Base-by-base conservation (phyloP, 2,329 filamentous ascomycete genomes). In the Fusarium sp. region DNA sequence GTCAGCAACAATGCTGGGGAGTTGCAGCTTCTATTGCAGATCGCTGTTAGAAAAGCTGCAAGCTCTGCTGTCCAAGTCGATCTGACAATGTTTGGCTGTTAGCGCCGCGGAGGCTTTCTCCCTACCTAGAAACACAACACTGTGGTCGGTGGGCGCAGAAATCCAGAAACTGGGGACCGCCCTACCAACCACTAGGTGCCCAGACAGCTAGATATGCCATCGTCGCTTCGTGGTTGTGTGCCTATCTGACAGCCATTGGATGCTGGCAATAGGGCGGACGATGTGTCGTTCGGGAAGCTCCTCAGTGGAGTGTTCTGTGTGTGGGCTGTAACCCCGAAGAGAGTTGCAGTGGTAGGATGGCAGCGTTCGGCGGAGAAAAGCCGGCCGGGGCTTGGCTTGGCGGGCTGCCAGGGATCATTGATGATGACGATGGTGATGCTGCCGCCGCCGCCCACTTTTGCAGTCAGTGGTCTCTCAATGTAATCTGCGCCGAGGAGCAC, bases 401-500 rank as follows among this genome's bases (percentile, higher is more conserved):
- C 62, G 37, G 52, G 64, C 53, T 57, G 48, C 36, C 48, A 70
- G 58, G 67, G 57, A 67, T 51, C 55, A 13, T 41, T 40, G 53
- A 59, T 52, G 46, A 70, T 71, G 67, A 70, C 63, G 67, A 71
- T 68, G 50, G 54, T 58, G 67, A 71, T 68, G 51, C 53, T 51
- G 47, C 61, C 50, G 48, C 56, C 44, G 51, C 46, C 62, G 31
- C 67, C 67, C 67, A 70, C 67, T 65, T 71, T 70, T 65, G 51
- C 59, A 64, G 63, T 54, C n/a, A 67, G 66, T 70, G 54, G 59
- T 64, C 62, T 66, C 48, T 65, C 50, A 64, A 44, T 71, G 66
- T 63, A 70, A 70, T 70, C 67, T 70, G 67, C 63, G 67, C 46
- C 47, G 54, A 65, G 67, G 58, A 70, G 66, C 66, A 70, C 55